A percentile compares a stretch with the other conserved stretches of the same genome.
Evolutionary conservation across 225 moss, liverwort and hornwort species (phyloP).

Genomic region (Polytrichum formosum): DNA sequence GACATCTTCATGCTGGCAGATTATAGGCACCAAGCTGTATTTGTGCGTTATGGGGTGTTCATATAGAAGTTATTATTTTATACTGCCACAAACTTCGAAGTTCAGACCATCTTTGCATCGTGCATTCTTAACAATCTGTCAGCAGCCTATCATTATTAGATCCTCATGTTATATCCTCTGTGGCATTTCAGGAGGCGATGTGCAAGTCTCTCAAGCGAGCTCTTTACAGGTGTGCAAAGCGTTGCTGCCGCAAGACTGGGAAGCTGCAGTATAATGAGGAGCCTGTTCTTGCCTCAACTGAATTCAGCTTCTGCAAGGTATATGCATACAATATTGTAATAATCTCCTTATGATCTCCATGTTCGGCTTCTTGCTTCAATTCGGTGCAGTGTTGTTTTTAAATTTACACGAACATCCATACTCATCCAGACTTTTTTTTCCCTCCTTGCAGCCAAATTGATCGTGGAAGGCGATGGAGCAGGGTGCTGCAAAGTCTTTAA

Average conservation of each 20-base stretch:
- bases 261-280: slow-evolving; percentile 28
- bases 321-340: background rate
- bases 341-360: too few species aligned
- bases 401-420: too few species aligned
- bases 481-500: background rate
- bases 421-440: background rate
- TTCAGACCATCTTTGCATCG: background rate
- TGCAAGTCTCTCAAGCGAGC: slow-evolving; percentile 55
- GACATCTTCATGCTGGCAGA: background rate
- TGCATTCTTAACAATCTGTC: background rate
- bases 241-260: slow-evolving; percentile 40
- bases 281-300: slow-evolving; percentile 13
- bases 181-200: slow-evolving; percentile 34
- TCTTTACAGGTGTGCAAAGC: slow-evolving; percentile 45
- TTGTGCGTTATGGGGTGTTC: background rate
- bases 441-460: slow-evolving; percentile 30
- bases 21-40: background rate
- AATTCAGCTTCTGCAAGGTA: slow-evolving; percentile 37
- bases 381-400: too few species aligned
- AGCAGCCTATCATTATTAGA: background rate
- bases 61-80: too few species aligned
- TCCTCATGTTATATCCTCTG: background rate
- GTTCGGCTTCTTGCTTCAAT: too few species aligned
- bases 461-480: slow-evolving; percentile 5
- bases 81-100: too few species aligned